Evolutionary conservation across 2,329 filamentous ascomycete species (phyloP).

Genomic region (Pseudogymnoascus sp.): DNA sequence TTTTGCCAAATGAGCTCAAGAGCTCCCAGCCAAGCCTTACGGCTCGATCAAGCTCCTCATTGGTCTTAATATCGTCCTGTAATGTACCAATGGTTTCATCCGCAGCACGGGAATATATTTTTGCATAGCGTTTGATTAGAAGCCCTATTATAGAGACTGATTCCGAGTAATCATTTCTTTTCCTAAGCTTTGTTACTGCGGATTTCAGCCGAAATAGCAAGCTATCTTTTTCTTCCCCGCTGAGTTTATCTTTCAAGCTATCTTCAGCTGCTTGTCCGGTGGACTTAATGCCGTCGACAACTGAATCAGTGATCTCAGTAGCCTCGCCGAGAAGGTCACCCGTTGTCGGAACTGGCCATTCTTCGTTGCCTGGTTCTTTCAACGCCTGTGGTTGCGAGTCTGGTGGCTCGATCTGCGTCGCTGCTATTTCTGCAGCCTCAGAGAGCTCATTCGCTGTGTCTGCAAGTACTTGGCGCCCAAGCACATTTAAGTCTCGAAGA

Average conservation of each 20-base stretch:
- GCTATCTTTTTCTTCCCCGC: slow-evolving; percentile 63
- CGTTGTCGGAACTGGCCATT: slow-evolving; percentile 43
- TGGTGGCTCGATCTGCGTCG: slow-evolving; percentile 64
- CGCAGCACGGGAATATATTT: slow-evolving; percentile 66
- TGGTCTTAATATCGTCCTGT: slow-evolving; percentile 64
- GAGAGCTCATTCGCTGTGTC: slow-evolving; percentile 79
- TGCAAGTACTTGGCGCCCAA: slow-evolving; percentile 76
- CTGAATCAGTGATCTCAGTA: slow-evolving; percentile 39
- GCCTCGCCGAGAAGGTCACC: slow-evolving; percentile 56
- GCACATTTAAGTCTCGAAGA: slow-evolving; percentile 67
- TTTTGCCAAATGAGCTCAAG: slow-evolving; percentile 69
- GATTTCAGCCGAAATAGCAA: slow-evolving; percentile 69
- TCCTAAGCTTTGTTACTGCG: slow-evolving; percentile 63
- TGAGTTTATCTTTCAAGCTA: slow-evolving; percentile 67
- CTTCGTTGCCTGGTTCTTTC: slow-evolving; percentile 43
- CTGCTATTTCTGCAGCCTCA: slow-evolving; percentile 64
- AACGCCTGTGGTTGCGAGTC: slow-evolving; percentile 48
- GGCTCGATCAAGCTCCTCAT: slow-evolving; percentile 66
- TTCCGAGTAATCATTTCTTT: slow-evolving; percentile 73
- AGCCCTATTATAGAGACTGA: slow-evolving; percentile 73
- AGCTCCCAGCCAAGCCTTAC: slow-evolving; percentile 75
- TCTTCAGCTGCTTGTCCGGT: slow-evolving; percentile 52
- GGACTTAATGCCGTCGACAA: slow-evolving; percentile 36
- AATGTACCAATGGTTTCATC: slow-evolving; percentile 58
- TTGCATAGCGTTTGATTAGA: slow-evolving; percentile 70